phyloP scores from a whole-genome alignment of 352 stramenopile genomes.

The Phytopythium litorale region DNA sequence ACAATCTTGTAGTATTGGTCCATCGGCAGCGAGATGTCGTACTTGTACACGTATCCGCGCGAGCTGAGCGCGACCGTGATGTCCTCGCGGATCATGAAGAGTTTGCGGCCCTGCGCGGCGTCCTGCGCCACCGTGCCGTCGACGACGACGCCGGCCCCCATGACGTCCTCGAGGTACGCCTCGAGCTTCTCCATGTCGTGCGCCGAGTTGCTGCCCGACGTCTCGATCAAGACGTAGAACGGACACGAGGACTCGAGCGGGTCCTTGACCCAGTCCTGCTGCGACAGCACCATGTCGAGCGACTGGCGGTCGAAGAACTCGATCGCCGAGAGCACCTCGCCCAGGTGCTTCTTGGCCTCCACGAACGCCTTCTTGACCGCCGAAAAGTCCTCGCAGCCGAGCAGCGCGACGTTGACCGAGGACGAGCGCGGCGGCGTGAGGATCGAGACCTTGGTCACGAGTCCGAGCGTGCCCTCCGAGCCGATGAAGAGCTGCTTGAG shows the following conservation, averaged over 20 bases:
- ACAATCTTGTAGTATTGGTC: conserved; percentile 90
- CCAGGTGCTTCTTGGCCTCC: conserved; percentile 84
- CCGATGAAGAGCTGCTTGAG: conserved; percentile 97
- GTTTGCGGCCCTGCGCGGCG: conserved; percentile 81
- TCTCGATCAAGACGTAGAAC: conserved; percentile 97
- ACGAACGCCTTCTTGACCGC: conserved; percentile 78
- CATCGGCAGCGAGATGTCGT: conserved; percentile 95
- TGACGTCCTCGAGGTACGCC: conserved; percentile 73
- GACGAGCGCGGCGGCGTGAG: conserved; percentile 61
- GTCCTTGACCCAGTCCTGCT: conserved; percentile 69
- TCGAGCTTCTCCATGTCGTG: conserved; percentile 94
- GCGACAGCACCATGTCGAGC: conserved; percentile 82
- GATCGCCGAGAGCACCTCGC: conserved; percentile 94
- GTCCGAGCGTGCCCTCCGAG: conserved; percentile 94
- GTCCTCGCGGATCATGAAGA: conserved; percentile 95
- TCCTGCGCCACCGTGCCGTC: conserved; percentile 94
- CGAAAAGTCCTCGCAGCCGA: conserved; percentile 90
- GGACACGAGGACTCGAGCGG: conserved; percentile 56
- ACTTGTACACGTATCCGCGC: conserved; percentile 96
- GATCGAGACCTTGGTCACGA: conserved; percentile 93
- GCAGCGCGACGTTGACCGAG: conserved; percentile 85
- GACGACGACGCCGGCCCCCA: conserved; percentile 65
- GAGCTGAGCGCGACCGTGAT: conserved; percentile 87
- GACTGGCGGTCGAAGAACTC: conserved; percentile 95
- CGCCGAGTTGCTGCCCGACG: conserved; percentile 84